Evolutionary conservation across 352 stramenopile genomes (phyloP), one percentile per base, ranked within the genome.

Genomic region (Pythium sukuiense): DNA sequence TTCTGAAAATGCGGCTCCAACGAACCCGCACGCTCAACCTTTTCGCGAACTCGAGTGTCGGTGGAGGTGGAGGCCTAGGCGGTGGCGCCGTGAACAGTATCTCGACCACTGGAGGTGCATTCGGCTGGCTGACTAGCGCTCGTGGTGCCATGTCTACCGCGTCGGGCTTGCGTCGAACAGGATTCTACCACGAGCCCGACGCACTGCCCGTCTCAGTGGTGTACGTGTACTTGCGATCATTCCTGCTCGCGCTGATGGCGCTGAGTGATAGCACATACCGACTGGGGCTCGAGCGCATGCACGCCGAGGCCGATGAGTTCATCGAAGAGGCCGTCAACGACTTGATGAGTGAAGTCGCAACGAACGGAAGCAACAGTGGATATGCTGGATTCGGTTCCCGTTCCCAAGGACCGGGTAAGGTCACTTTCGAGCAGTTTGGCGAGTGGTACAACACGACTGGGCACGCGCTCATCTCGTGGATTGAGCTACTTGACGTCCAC

Each of bases 391-490:
- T 89, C 35, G 85, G 83, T 26, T 92, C 80, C 53, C 45, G 45
- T 6, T 79, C 83, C 1, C 80, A 80, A 6, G 90, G 83, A 8
- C 73, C 83, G 9, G 75, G 79, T 13, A 75, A 87, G 50, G 81
- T 97, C 18, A 97, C 90, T 4, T 97, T 97, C 62, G 83, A 97
- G 55, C 87, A 95, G 65, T 95, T 97, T 76, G 89, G 89, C 20
- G 89, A 95, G 52, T 96, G 88, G 88, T 96, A 96, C 65, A 96
- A 96, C 62, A 85, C 79, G 4, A 80, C 86, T 8, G 88, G 88
- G 2, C 91, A 89, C 61, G 71, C 93, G 50, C 74, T 92, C 12
- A 87, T 96, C 26, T 94, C 86, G 6, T 96, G 88, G 88, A 81
- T 96, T 13, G 86, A 95, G 46, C 73, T 96, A 2, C 69, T 96